Base-by-base conservation (phyloP, 1,139 yeast genomes). In the Yamadazyma trypodendri region DNA sequence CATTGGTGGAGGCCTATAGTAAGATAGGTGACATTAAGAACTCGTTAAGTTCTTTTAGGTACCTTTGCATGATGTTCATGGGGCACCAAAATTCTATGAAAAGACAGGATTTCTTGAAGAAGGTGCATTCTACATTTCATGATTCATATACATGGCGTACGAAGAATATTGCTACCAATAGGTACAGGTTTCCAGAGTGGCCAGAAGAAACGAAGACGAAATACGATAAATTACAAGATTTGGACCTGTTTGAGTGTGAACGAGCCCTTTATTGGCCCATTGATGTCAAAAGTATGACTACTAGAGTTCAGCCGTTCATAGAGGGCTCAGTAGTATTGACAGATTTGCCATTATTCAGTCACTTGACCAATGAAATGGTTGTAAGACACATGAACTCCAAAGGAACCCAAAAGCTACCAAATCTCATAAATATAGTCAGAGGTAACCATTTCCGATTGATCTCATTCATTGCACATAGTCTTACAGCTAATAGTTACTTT, bases 1-100 rank as follows among this genome's bases (percentile, higher is more conserved):
- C 57, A 2, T 43, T 55, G 20, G 63, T 70, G 6, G 75, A 70
- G 46, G 55, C 66, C 0, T 54, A 57, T 31, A 54, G 72, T 29
- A 37, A 44, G 8, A 33, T 44, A 8, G 59, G 56, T 0, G 54
- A 63, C 36, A 37, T 59, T 3, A 37, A 43, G 2, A 41, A 47
- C 3, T 62, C 75, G 0, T 43, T 69, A 16, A 36, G 40, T 2
- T 42, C 52, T 1, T 69, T 65, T 39, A 51, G 46, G 16, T 50
- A 55, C 12, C 49, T 67, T 34, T 42, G 49, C 25, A 39, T 46
- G 28, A 31, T 43, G 34, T 49, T 48, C 33, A 39, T 41, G 31
- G 52, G 44, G 7, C 50, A 46, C 35, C 34, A 38, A 24, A 42
- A 40, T 25, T 38, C 30, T 12, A 32, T 12, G 9, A 21, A 32